Conservation (phyloP, 2,329 filamentous ascomycete genomes). For the Xylaria sp. region DNA sequence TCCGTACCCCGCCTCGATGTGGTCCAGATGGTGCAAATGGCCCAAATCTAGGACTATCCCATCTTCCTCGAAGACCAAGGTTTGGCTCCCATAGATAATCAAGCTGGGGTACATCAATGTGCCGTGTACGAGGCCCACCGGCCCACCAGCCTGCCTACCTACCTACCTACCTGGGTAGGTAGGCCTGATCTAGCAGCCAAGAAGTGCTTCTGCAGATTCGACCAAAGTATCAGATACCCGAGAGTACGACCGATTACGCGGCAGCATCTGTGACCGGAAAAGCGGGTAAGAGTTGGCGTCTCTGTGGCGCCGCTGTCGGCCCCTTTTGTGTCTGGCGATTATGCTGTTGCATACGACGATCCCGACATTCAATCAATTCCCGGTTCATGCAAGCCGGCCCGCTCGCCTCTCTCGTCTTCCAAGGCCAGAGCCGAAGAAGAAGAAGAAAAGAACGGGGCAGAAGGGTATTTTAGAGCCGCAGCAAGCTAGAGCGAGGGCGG, state of each 20-base stretch:
- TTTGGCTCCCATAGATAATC: slow-evolving; percentile 41
- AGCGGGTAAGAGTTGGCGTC: slow-evolving; percentile 38
- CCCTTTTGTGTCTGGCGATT: slow-evolving; percentile 43
- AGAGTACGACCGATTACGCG: slow-evolving; percentile 43
- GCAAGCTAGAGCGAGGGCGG: slow-evolving; percentile 44
- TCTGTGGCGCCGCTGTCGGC: slow-evolving; percentile 41
- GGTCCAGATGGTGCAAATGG: too few species aligned
- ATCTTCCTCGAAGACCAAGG: slow-evolving; percentile 42
- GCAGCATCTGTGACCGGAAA: slow-evolving; percentile 48
- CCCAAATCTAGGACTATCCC: slow-evolving; percentile 46
- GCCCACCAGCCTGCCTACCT: slow-evolving; percentile 26
- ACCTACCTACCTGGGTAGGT: slow-evolving; percentile 34
- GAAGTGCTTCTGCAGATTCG: slow-evolving; percentile 44
- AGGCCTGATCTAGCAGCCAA: slow-evolving; percentile 48
- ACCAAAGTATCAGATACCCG: slow-evolving; percentile 43
- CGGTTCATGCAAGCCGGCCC: slow-evolving; percentile 41
- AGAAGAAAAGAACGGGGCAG: slow-evolving; percentile 41
- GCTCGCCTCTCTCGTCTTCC: slow-evolving; percentile 47
- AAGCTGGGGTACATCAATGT: slow-evolving; percentile 44
- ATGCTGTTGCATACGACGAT: slow-evolving; percentile 45
- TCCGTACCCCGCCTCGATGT: slow-evolving; percentile 46
- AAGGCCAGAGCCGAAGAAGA: slow-evolving; percentile 48
- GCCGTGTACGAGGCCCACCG: slow-evolving; percentile 51
- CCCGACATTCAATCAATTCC: slow-evolving; percentile 42
- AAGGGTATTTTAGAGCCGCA: slow-evolving; percentile 49